These are phyloP conservation scores for Candolleomyces eurysporus DNA, from an alignment of 768 basidiomycete genomes.

Conservation along the genomic window DNA sequence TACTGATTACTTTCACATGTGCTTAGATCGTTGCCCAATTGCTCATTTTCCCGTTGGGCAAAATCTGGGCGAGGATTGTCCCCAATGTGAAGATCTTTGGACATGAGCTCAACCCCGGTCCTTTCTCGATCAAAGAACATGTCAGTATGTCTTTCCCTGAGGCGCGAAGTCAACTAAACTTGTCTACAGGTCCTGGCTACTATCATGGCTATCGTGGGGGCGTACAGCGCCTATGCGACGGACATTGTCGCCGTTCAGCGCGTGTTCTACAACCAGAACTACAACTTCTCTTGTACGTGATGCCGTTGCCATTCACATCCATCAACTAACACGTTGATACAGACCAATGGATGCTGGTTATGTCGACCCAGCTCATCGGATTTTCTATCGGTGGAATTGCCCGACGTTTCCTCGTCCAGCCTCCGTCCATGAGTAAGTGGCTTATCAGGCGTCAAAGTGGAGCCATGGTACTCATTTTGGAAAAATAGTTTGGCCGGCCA, in stretches of 20 bases:
- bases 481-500: conserved; percentile 71
- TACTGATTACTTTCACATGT: too few species aligned
- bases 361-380: conserved; percentile 75
- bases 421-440: conserved; percentile 63
- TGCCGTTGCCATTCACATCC: not conserved
- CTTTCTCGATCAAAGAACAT: conserved; percentile 75
- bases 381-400: conserved; percentile 77
- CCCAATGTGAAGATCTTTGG: conserved; percentile 56
- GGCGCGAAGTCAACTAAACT: not conserved
- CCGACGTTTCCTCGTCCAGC: conserved; percentile 75
- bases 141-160: conserved; percentile 33
- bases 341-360: conserved; percentile 81
- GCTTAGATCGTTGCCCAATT: conserved; percentile 63
- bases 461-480: not conserved
- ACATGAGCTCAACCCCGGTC: conserved; percentile 58
- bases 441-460: not conserved
- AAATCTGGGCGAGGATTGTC: conserved; percentile 52
- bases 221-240: conserved; percentile 64
- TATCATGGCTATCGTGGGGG: conserved; percentile 43
- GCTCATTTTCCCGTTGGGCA: conserved; percentile 64
- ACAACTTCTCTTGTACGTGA: conserved; percentile 53
- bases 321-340: conserved; percentile 10
- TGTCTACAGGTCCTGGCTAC: conserved; percentile 50
- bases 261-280: conserved; percentile 66
- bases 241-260: conserved; percentile 77